phyloP scores from a whole-genome alignment of 2,329 filamentous ascomycete genomes.

The Seiridium cupressi region DNA sequence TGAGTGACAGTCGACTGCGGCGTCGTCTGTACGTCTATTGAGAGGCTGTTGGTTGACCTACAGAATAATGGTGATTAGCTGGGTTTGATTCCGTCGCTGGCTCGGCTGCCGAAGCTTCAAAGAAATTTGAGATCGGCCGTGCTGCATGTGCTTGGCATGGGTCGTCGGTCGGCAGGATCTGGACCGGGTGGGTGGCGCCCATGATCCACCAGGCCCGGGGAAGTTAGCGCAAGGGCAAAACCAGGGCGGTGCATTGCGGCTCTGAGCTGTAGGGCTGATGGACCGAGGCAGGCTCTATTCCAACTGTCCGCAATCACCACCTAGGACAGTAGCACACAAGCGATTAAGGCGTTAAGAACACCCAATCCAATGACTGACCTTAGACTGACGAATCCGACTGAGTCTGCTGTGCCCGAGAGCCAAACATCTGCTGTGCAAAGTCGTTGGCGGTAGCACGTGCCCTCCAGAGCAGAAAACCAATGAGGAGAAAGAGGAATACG shows the following conservation, averaged over 20 bases:
- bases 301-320: too few species aligned
- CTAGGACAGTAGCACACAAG: too few species aligned
- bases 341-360: too few species aligned
- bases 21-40: too few species aligned
- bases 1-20: background rate
- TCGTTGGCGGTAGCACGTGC: constrained; percentile 17
- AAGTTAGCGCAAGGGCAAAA: background rate
- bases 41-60: too few species aligned
- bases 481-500: constrained; percentile 19
- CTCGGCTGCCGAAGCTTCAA: background rate
- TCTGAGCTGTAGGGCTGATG: background rate
- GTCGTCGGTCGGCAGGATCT: constrained; percentile 1
- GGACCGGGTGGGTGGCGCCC: background rate
- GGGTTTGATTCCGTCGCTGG: background rate
- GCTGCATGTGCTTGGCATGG: background rate
- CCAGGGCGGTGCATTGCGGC: background rate
- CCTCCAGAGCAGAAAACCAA: constrained; percentile 18
- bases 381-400: constrained; percentile 5
- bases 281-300: too few species aligned
- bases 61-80: background rate
- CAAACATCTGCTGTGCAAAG: constrained; percentile 18
- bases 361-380: constrained; percentile 9
- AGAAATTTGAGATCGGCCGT: constrained; percentile 4
- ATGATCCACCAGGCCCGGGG: background rate
- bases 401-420: background rate